Base-by-base conservation (phyloP, 75 land plant species). In the Ceratopteris richardii region DNA sequence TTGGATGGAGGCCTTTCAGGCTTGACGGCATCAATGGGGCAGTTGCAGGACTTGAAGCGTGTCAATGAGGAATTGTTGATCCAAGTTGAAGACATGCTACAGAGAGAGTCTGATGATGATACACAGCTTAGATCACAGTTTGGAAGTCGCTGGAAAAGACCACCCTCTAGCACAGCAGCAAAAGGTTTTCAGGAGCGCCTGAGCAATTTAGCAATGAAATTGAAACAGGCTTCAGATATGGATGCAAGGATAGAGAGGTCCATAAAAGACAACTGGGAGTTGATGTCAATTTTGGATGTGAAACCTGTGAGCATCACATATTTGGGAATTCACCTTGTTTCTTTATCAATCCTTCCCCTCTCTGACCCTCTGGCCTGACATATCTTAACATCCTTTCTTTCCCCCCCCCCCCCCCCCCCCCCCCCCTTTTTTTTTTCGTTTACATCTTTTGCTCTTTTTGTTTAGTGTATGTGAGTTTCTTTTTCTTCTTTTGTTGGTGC, bases 141-240 rank as follows among this genome's bases (percentile, higher is more conserved):
- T 72, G 99, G 99, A 51, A 90, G 84, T 44, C 61, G 91, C 25
- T 95, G 99, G 96, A 90, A 87, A 27, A 74, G 99, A 53, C 99
- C 96, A 23, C 91, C 85, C 44, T 95, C 99, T 26, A 90, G 82
- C 56, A 84, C 91, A 22, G 63, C 90, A 10, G 90, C 91, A 23
- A 95, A 90, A 72, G 85, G 77, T 40, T 64, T 95, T 65, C 85
- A 72, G 51, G 99, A 95, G 52, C 79, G 97, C 28, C 65, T 95
- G 54, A 90, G 85, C 59, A 75, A 84, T 58, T 95, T 95, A 80
- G 96, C 99, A 33, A 88, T 61, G 31, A 90, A 95, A 56, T 62
- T 93, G 65, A 86, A 88, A 73, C 99, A 95, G 76, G 99, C 99
- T 64, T 70, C 82, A 29, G 96, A 90, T 4, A 90, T 92, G 69